A percentile compares a stretch with the other conserved stretches of the same genome.
Evolutionary conservation across 1,284 basidiomycete species (phyloP).

Genomic region (Lentinus polychrous): DNA sequence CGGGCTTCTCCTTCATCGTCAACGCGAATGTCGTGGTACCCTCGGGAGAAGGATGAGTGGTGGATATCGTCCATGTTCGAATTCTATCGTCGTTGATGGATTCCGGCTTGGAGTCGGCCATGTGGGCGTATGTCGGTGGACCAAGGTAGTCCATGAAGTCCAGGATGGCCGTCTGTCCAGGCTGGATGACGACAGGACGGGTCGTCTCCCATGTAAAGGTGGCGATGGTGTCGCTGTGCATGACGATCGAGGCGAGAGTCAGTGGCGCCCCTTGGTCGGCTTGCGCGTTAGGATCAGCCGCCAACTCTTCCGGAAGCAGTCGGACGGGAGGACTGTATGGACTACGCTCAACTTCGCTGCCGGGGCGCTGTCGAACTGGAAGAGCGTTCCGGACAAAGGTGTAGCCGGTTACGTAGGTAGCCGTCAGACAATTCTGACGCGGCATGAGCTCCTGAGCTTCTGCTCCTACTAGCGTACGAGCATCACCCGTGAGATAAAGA

Average conservation of each 20-base stretch:
- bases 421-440: slow-evolving; percentile 43
- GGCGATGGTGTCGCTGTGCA: slow-evolving; percentile 42
- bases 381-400: slow-evolving; percentile 48
- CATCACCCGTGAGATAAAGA: slow-evolving; percentile 55
- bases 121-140: slow-evolving; percentile 39
- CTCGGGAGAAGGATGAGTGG: slow-evolving; percentile 16
- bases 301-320: slow-evolving; percentile 42
- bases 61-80: slow-evolving; percentile 60
- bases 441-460: slow-evolving; percentile 45
- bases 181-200: slow-evolving; percentile 29
- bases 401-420: slow-evolving; percentile 44
- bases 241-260: slow-evolving; percentile 31
- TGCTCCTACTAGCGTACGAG: slow-evolving; percentile 41
- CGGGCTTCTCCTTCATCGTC: slow-evolving; percentile 46
- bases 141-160: slow-evolving; percentile 49
- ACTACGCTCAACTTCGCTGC: slow-evolving; percentile 31
- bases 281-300: slow-evolving; percentile 12
- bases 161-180: slow-evolving; percentile 51
- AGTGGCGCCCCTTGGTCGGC: slow-evolving; percentile 22
- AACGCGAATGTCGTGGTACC: slow-evolving; percentile 29
- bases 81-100: slow-evolving; percentile 59
- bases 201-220: slow-evolving; percentile 47
- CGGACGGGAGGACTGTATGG: slow-evolving; percentile 56
- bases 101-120: slow-evolving; percentile 37
- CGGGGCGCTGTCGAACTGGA: slow-evolving; percentile 39